Evolutionary conservation across 352 stramenopile species (phyloP).

Genomic region (Globisporangium cylindrosporum): DNA sequence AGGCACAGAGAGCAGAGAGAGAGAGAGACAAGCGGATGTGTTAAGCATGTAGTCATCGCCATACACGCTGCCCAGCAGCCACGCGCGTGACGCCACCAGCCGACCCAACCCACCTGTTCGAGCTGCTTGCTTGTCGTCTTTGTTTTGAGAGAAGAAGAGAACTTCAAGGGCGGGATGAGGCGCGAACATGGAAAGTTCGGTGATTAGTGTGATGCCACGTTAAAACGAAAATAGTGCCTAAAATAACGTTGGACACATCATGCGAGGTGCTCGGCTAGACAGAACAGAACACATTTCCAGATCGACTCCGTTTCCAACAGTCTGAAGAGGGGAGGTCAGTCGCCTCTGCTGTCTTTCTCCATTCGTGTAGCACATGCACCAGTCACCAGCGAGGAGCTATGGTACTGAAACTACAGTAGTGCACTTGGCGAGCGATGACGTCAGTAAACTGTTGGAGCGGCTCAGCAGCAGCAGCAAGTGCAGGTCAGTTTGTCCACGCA

Average conservation of each 20-base stretch:
- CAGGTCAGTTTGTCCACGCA: too few relatives aligned
- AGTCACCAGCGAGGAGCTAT: too few relatives aligned
- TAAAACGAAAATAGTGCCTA: background rate
- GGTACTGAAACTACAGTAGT: too few relatives aligned
- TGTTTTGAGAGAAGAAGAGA: background rate
- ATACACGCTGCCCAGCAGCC: background rate
- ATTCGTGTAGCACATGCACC: too few relatives aligned
- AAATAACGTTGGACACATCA: background rate
- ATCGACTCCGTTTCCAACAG: too few relatives aligned
- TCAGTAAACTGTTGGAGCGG: too few relatives aligned
- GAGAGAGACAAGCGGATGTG: background rate
- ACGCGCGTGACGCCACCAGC: background rate
- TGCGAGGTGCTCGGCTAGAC: background rate
- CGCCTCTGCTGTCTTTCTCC: too few relatives aligned
- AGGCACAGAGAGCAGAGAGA: background rate
- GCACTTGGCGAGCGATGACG: too few relatives aligned
- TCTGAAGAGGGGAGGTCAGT: too few relatives aligned
- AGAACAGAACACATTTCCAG: too few relatives aligned
- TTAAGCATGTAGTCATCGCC: background rate
- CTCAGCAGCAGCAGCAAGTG: too few relatives aligned
- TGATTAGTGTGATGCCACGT: background rate
- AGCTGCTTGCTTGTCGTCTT: background rate
- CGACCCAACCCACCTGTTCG: background rate
- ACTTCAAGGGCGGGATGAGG: background rate
- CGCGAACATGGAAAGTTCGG: background rate